Evolutionary conservation across 345 rosid genomes (phyloP), one percentile per base, ranked within the genome.

Genomic region (Populus euphratica): DNA sequence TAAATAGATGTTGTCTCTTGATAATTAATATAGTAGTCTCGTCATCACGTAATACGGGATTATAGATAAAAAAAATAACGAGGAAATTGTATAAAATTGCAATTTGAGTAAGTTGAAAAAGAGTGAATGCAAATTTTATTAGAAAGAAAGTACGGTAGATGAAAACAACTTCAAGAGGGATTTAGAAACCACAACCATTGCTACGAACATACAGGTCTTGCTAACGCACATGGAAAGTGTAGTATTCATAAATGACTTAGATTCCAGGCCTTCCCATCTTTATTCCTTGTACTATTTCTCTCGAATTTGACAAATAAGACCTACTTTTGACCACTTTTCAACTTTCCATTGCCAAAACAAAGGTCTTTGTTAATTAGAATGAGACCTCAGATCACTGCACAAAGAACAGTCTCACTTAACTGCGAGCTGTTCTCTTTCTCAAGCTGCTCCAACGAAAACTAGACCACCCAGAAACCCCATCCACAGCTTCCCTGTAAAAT

Each of bases 401-500:
- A 0, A 47, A 12, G 50, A 47, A 14, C 50, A 47, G 50, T 47
- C 5, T 43, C 47, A 43, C 47, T 9, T 43, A 43, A 43, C 47
- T 43, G 12, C 14, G 14, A 47, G 50, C 50, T 13, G 50, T 14
- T 33, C 4, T 14, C 38, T 70, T 10, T 29, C 6, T 35, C 39
- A 71, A 44, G 74, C 49, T 52, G 70, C 73, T 74, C 74, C 4
- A 6, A 6, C 29, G 66, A 78, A 52, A 10, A 47, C n/a, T 35
- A 76, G 56, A 29, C 56, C 76, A 56, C 38, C 72, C 66, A 74
- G 73, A 54, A 76, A 27, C 18, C 76, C 80, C 68, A 73, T 6
- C 84, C 77, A 65, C 6, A 70, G 65, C 80, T 76, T 78, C 82
- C 84, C 86, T 83, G 81, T 68, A 65, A 80, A 35, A 54, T 54